phyloP scores from a whole-genome alignment of 1,139 yeast genomes.

The Pichia sorboxylosa region DNA sequence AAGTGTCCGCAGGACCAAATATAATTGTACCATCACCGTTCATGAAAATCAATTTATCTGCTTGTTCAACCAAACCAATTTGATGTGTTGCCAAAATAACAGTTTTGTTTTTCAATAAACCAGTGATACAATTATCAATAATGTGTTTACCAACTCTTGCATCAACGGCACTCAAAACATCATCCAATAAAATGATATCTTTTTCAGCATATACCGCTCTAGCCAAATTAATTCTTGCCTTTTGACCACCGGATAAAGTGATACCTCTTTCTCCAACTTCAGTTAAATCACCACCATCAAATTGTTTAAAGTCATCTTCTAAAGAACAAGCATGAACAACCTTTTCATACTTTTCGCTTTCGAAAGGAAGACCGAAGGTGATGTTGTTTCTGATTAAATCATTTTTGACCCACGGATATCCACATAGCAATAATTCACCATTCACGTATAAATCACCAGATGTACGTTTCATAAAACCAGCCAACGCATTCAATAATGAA shows the following conservation, averaged over 20 bases:
- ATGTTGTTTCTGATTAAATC: slow-evolving; percentile 66
- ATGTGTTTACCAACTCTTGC: slow-evolving; percentile 71
- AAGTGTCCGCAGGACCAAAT: slow-evolving; percentile 37
- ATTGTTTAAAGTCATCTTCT: slow-evolving; percentile 49
- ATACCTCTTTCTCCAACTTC: slow-evolving; percentile 88
- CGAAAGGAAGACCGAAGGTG: slow-evolving; percentile 65
- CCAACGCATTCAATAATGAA: slow-evolving; percentile 47
- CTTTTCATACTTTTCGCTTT: slow-evolving; percentile 52
- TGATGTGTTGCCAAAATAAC: slow-evolving; percentile 77
- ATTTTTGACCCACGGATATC: slow-evolving; percentile 76
- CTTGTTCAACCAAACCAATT: slow-evolving; percentile 55
- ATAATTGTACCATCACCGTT: slow-evolving; percentile 54
- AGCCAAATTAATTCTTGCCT: slow-evolving; percentile 76
- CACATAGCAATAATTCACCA: slow-evolving; percentile 77
- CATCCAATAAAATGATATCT: slow-evolving; percentile 71
- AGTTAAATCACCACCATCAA: slow-evolving; percentile 76
- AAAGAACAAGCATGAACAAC: slow-evolving; percentile 75
- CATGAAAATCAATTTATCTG: slow-evolving; percentile 60
- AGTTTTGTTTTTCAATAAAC: slow-evolving; percentile 61
- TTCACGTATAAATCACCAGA: slow-evolving; percentile 64
- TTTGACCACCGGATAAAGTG: slow-evolving; percentile 83
- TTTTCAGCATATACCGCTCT: slow-evolving; percentile 82
- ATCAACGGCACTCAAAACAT: slow-evolving; percentile 73
- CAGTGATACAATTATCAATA: slow-evolving; percentile 45
- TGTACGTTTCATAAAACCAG: slow-evolving; percentile 42